These are phyloP conservation scores for Globisporangium carolinianum DNA, from an alignment of 352 stramenopile species.

Conservation along the genomic window DNA sequence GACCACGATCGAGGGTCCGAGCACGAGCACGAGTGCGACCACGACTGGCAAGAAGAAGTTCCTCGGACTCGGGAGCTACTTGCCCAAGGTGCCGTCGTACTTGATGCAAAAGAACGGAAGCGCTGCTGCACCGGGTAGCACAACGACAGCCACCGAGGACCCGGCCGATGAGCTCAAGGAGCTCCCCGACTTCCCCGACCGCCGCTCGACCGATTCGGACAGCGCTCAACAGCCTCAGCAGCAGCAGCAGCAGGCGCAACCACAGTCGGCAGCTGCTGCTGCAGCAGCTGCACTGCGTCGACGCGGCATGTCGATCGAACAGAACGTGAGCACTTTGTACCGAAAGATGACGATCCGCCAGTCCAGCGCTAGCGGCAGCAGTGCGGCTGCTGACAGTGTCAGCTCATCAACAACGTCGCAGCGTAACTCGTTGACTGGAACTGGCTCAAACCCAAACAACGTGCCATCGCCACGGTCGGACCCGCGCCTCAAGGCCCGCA, in stretches of 20 bases:
- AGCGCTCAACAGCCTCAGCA: not conserved
- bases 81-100: slow-evolving; percentile 54
- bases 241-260: slow-evolving; percentile 8
- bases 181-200: slow-evolving; percentile 31
- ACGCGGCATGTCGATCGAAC: slow-evolving; percentile 47
- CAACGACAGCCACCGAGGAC: not conserved
- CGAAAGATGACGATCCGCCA: slow-evolving; percentile 47
- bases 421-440: slow-evolving; percentile 20
- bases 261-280: slow-evolving; percentile 23
- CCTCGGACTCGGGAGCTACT: slow-evolving; percentile 37
- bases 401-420: too few relatives aligned
- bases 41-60: slow-evolving; percentile 35
- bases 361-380: slow-evolving; percentile 19
- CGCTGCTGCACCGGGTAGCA: not conserved
- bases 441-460: slow-evolving; percentile 8
- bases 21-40: too few relatives aligned
- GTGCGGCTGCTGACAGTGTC: too few relatives aligned
- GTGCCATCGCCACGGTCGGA: slow-evolving; percentile 26
- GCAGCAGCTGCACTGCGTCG: slow-evolving; percentile 23
- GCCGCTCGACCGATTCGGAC: slow-evolving; percentile 6
- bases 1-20: too few relatives aligned
- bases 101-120: slow-evolving; percentile 32
- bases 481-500: slow-evolving; percentile 28
- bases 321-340: slow-evolving; percentile 42
- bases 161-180: slow-evolving; percentile 29